These are phyloP conservation scores for Podosphaera xanthii DNA, from an alignment of 2,329 filamentous ascomycete species.

Conservation along the genomic window DNA sequence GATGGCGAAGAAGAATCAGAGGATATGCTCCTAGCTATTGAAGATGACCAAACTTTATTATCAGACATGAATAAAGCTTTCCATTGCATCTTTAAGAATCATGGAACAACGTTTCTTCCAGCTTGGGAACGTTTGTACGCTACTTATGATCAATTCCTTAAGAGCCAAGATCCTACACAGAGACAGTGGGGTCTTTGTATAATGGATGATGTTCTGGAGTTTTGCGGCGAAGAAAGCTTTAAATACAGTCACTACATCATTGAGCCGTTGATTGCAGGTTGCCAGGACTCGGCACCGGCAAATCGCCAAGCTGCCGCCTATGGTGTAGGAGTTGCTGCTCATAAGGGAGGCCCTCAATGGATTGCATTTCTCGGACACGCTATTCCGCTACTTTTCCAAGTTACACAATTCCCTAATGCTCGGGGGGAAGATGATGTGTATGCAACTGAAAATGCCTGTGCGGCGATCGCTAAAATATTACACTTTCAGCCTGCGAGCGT, in stretches of 20 bases:
- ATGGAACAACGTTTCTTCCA: slow-evolving; percentile 61
- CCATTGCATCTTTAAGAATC: slow-evolving; percentile 97
- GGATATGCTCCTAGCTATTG: slow-evolving; percentile 72
- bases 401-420: slow-evolving; percentile 58
- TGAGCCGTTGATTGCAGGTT: slow-evolving; percentile 65
- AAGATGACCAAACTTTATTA: slow-evolving; percentile 87
- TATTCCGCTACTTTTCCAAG: slow-evolving; percentile 64
- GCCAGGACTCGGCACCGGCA: slow-evolving; percentile 65
- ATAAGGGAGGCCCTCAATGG: slow-evolving; percentile 74
- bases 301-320: slow-evolving; percentile 93
- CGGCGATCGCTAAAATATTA: slow-evolving; percentile 88
- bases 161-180: slow-evolving; percentile 64
- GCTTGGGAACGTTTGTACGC: slow-evolving; percentile 69
- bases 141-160: slow-evolving; percentile 71
- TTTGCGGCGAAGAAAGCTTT: slow-evolving; percentile 75
- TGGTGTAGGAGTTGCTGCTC: slow-evolving; percentile 83
- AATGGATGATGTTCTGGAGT: slow-evolving; percentile 93
- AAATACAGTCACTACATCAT: slow-evolving; percentile 72
- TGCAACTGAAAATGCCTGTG: slow-evolving; percentile 91
- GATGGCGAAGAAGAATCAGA: slow-evolving; percentile 81
- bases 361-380: slow-evolving; percentile 65
- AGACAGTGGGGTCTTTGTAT: slow-evolving; percentile 98
- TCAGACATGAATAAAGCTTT: slow-evolving; percentile 99
- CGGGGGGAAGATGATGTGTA: slow-evolving; percentile 86
- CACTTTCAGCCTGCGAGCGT: slow-evolving; percentile 70